Base-by-base conservation (phyloP, 345 rosid genomes). In the Brassica cretica region DNA sequence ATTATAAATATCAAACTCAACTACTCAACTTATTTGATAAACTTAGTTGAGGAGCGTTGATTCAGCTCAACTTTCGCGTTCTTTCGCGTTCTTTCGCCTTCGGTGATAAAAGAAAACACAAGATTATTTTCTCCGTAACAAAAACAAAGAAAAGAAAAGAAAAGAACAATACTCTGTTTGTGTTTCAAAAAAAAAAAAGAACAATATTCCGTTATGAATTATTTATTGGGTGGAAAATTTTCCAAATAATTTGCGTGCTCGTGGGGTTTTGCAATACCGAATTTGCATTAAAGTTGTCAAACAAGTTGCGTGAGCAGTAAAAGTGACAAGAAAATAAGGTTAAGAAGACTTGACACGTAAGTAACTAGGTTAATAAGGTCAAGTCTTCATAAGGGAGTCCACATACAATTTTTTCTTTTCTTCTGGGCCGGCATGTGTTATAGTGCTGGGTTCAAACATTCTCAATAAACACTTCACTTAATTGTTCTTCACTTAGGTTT, bases 161-260 rank as follows among this genome's bases (percentile, higher is more conserved):
- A 16, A 56, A 18, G 9, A 5, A 21, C 12, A 25, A 1, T 25
- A 60, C 32, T 25, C 33, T 8, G 18, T 29, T 29, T 21, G 24
- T 21, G 24, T 21, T 21, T 21, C 2, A 21, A 21, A 21, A 21
- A 0, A 21, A 21, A 21, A 21, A 19, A 6, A 37, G 9, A 5
- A 21, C 12, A 25, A 1, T 25, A 60, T 15, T 25, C 33, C 16
- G 18, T 29, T 29, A n/a, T 30, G 9, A 33, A 35, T 68, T 16
- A 32, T 10, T 19, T 11, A 30, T 33, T 18, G 55, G 49, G 24
- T n/a, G 11, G 2, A 4, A 4, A 56, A 55, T 16, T 46, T 63
- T 64, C 59, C 10, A 64, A 19, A 8, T 64, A 64, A 51, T 19
- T 64, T n/a, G 24, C 16, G 70, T 64, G 21, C 67, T 69, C 51